Percentiles rank a stretch among this genome's conserved stretches.
Evolutionary conservation across 2,329 filamentous ascomycete genomes (phyloP).

Genomic region (Sordariomycetes sp.): DNA sequence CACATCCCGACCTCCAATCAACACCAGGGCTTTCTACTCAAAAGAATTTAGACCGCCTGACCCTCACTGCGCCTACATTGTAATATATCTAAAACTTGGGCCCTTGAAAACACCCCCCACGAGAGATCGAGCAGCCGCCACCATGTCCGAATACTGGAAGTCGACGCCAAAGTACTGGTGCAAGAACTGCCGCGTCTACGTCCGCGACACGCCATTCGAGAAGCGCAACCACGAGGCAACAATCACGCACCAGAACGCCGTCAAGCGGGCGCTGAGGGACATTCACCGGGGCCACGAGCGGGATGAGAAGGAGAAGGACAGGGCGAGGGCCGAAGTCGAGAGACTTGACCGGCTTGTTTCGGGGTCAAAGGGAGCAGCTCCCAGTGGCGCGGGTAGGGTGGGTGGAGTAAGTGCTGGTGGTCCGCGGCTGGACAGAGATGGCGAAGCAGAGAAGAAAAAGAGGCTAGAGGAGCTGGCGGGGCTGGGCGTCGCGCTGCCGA

Average conservation of each 20-base stretch:
- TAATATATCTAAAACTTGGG: not conserved
- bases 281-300: constrained; percentile 76
- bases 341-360: constrained; percentile 67
- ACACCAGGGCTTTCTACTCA: not conserved
- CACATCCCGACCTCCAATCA: too few relatives aligned
- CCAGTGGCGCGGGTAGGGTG: constrained; percentile 9
- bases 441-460: constrained; percentile 55
- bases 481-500: constrained; percentile 75
- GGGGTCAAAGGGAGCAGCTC: constrained; percentile 24
- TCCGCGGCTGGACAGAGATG: constrained; percentile 9
- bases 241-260: constrained; percentile 66
- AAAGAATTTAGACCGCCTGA: not conserved
- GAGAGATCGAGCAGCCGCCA: not conserved
- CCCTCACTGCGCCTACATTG: not conserved
- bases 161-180: constrained; percentile 97
- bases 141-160: constrained; percentile 98
- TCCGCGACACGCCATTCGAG: constrained; percentile 87
- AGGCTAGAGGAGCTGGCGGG: constrained; percentile 82
- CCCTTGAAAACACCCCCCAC: not conserved
- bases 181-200: constrained; percentile 85
- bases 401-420: constrained; percentile 14
- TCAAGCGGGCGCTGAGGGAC: constrained; percentile 82
- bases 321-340: constrained; percentile 73
- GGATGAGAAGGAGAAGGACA: constrained; percentile 67
- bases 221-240: constrained; percentile 82